Percentiles rank a stretch among this genome's conserved stretches.
Evolutionary conservation across 2,329 filamentous ascomycete species (phyloP).

Genomic region (Botryotinia calthae): DNA sequence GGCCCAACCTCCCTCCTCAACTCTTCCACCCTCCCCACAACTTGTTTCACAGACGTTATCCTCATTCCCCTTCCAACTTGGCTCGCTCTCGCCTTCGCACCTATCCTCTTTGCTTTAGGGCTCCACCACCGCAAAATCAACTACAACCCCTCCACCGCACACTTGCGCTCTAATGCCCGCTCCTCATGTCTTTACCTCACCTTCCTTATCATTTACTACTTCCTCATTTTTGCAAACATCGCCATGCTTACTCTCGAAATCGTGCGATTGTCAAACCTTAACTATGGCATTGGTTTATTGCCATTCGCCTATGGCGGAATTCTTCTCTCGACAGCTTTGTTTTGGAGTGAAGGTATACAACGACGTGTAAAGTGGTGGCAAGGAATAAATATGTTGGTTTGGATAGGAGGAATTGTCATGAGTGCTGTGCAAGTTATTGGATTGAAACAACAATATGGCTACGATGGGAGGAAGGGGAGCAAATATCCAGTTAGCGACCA

Average conservation of each 20-base stretch:
- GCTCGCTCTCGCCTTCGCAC: slow-evolving; percentile 36
- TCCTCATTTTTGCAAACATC: slow-evolving; percentile 37
- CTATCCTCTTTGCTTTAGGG: slow-evolving; percentile 30
- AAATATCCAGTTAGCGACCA: slow-evolving; percentile 40
- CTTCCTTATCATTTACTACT: slow-evolving; percentile 34
- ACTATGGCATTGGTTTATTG: slow-evolving; percentile 39
- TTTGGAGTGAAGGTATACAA: slow-evolving; percentile 31
- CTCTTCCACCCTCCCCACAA: slow-evolving; percentile 38
- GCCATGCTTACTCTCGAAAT: slow-evolving; percentile 40
- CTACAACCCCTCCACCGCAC: slow-evolving; percentile 30
- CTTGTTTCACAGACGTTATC: slow-evolving; percentile 41
- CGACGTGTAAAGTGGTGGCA: slow-evolving; percentile 32
- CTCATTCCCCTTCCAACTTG: slow-evolving; percentile 40
- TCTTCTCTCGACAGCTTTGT: slow-evolving; percentile 32
- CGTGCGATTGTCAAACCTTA: slow-evolving; percentile 35
- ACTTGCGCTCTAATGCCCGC: slow-evolving; percentile 23
- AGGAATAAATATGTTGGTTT: slow-evolving; percentile 34
- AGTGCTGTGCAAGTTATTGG: slow-evolving; percentile 37
- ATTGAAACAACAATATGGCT: slow-evolving; percentile 34
- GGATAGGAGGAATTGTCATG: slow-evolving; percentile 36
- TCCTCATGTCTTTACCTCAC: slow-evolving; percentile 26
- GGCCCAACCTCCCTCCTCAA: slow-evolving; percentile 39
- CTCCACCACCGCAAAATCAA: slow-evolving; percentile 27
- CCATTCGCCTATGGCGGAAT: slow-evolving; percentile 39
- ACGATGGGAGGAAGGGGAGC: slow-evolving; percentile 30